These are phyloP conservation scores for Paraphaeosphaeria sporulosa DNA, from an alignment of 2,329 filamentous ascomycete genomes.

Conservation along the genomic window DNA sequence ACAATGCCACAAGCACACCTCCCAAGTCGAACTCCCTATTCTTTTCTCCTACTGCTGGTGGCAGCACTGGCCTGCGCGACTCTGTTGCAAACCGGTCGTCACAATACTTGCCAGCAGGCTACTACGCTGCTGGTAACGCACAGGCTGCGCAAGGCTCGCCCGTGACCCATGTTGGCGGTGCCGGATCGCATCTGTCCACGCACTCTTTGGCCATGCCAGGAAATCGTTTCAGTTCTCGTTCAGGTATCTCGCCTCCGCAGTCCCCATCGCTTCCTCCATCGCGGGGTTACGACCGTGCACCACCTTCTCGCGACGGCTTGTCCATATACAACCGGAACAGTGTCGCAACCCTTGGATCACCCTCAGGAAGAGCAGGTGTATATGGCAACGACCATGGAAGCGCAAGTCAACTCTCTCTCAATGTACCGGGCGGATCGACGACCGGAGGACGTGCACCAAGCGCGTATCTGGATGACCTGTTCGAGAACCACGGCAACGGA, in stretches of 20 bases:
- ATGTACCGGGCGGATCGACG: slow-evolving; percentile 58
- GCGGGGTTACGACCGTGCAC: slow-evolving; percentile 45
- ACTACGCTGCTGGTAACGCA: slow-evolving; percentile 77
- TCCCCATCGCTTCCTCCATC: slow-evolving; percentile 48
- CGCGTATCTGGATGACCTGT: slow-evolving; percentile 87
- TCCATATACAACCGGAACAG: slow-evolving; percentile 48
- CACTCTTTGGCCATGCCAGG: slow-evolving; percentile 39
- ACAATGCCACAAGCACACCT: slow-evolving; percentile 30
- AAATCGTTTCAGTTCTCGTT: slow-evolving; percentile 44
- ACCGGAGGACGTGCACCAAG: slow-evolving; percentile 80
- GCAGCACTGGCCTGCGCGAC: slow-evolving; percentile 56
- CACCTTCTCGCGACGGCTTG: slow-evolving; percentile 41
- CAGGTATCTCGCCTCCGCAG: slow-evolving; percentile 43
- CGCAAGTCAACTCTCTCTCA: slow-evolving; percentile 71
- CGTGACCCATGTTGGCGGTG: slow-evolving; percentile 53
- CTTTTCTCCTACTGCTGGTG: slow-evolving; percentile 88
- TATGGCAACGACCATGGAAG: slow-evolving; percentile 52
- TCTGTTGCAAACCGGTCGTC: slow-evolving; percentile 70
- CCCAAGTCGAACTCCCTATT: slow-evolving; percentile 70
- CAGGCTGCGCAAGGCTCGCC: slow-evolving; percentile 52
- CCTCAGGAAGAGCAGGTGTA: slow-evolving; percentile 40
- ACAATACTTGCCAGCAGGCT: slow-evolving; percentile 86
- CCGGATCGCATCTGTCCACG: slow-evolving; percentile 35
- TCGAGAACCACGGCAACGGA: slow-evolving; percentile 71
- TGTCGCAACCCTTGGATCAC: slow-evolving; percentile 41